phyloP scores from a whole-genome alignment of 768 basidiomycete genomes.

The Pholiota conissans region DNA sequence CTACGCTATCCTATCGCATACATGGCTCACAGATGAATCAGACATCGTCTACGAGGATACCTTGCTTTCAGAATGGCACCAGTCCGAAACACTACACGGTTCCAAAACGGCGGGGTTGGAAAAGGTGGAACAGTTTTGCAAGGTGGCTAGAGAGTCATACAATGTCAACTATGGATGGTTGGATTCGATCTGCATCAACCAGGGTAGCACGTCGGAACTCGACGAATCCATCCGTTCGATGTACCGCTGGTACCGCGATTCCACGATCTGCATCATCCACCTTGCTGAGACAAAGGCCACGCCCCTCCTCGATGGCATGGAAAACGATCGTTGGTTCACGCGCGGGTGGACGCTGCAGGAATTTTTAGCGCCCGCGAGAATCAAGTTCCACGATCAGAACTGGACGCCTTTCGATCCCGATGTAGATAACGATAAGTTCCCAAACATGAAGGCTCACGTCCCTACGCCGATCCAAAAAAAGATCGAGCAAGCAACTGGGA shows the following conservation, averaged over 20 bases:
- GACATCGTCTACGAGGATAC: neutral
- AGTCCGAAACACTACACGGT: neutral
- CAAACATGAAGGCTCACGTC: neutral
- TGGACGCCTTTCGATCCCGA: constrained; percentile 1
- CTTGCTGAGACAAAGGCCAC: neutral
- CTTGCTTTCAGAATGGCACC: neutral
- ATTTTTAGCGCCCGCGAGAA: constrained; percentile 7
- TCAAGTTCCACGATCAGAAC: constrained; percentile 5
- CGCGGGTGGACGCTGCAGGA: no score
- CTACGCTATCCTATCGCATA: constrained; percentile 2
- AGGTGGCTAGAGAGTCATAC: neutral
- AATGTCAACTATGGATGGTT: constrained; percentile 1
- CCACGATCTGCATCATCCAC: constrained; percentile 7
- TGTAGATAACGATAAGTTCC: neutral
- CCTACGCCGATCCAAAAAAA: neutral
- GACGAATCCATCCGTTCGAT: no score
- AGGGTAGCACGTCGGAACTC: constrained; percentile 11
- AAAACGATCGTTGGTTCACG: no score
- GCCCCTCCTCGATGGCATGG: neutral
- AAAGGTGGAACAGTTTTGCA: neutral
- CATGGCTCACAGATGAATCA: neutral
- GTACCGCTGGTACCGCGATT: constrained; percentile 10
- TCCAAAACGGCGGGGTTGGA: neutral
- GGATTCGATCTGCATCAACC: constrained; percentile 11
- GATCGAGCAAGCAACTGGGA: neutral